Evolutionary conservation across 768 basidiomycete species (phyloP).

Genomic region (Holtermannia corniformis): DNA sequence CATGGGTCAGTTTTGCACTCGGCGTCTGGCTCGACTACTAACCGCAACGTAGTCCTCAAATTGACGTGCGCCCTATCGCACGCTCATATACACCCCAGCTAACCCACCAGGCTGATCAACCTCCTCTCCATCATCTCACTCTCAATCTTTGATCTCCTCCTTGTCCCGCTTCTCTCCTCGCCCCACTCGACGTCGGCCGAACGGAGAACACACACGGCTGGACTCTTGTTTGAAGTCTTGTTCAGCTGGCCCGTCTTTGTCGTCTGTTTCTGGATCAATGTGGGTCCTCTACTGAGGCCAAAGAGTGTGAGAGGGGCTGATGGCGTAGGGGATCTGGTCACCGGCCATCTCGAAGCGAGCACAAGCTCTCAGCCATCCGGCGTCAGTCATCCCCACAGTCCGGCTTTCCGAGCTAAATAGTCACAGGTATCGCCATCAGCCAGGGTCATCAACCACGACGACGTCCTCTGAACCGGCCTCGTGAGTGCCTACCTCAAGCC

Average conservation of each 20-base stretch:
- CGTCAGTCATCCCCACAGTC: slow-evolving; percentile 9
- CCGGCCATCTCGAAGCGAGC: slow-evolving; percentile 35
- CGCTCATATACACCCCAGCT: neutral
- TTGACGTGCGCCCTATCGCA: slow-evolving; percentile 25
- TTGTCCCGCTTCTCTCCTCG: slow-evolving; percentile 28
- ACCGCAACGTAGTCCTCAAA: slow-evolving; percentile 23
- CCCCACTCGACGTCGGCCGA: slow-evolving; percentile 10
- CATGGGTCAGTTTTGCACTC: slow-evolving; percentile 3
- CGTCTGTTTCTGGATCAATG: slow-evolving; percentile 39
- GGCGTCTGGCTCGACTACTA: neutral
- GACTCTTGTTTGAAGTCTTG: slow-evolving; percentile 36
- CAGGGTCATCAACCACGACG: slow-evolving; percentile 7
- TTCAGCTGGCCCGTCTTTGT: slow-evolving; percentile 37
- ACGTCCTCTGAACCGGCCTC: neutral
- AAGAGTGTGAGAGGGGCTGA: neutral
- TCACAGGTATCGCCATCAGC: slow-evolving; percentile 25
- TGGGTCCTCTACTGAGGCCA: slow-evolving; percentile 8
- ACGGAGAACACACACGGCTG: slow-evolving; percentile 17
- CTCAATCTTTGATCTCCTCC: slow-evolving; percentile 29
- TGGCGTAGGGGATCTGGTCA: slow-evolving; percentile 25
- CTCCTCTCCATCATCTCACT: slow-evolving; percentile 35
- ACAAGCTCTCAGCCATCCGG: slow-evolving; percentile 27
- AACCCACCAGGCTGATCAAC: slow-evolving; percentile 33
- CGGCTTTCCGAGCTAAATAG: neutral
- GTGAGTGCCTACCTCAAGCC: slow-evolving; percentile 5